Percentiles rank a stretch among this genome's conserved stretches.
Conservation (phyloP, 345 rosid species). For the Eucalyptus camaldulensis region DNA sequence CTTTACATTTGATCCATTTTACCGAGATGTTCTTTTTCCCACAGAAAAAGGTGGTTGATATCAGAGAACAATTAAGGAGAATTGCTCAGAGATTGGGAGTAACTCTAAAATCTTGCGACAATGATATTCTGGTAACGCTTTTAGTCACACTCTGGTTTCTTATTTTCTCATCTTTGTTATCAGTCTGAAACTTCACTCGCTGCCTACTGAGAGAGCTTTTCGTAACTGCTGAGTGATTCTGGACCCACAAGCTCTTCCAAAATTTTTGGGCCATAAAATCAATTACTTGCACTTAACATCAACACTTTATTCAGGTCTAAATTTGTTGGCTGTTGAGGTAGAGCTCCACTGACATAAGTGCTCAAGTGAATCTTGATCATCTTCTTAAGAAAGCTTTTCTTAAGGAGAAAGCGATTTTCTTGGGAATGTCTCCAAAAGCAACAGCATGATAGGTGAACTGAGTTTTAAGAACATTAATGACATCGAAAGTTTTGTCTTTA, state of each 20-base stretch:
- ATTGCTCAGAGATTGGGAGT: constrained; percentile 73
- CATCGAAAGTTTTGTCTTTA: neutral
- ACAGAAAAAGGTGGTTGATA: constrained; percentile 75
- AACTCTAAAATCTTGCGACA: constrained; percentile 61
- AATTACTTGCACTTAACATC: neutral
- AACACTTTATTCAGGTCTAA: neutral
- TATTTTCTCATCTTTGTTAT: neutral
- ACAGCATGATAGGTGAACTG: neutral
- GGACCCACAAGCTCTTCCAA: neutral
- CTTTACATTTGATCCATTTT: neutral
- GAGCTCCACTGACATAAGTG: neutral
- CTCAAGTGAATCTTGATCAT: neutral
- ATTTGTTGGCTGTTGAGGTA: neutral
- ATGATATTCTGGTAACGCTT: constrained; percentile 37
- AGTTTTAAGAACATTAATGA: neutral
- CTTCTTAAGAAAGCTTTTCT: neutral
- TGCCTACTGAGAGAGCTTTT: neutral
- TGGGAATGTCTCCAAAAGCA: neutral
- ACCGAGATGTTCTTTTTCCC: neutral
- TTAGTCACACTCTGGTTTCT: neutral
- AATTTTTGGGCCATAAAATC: neutral
- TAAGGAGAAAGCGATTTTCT: neutral
- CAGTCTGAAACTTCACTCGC: neutral
- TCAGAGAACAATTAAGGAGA: constrained; percentile 74
- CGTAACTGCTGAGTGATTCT: neutral